Evolutionary conservation across 768 basidiomycete genomes (phyloP), one percentile per base, ranked within the genome.

Genomic region (Podaxis carcinomalis): DNA sequence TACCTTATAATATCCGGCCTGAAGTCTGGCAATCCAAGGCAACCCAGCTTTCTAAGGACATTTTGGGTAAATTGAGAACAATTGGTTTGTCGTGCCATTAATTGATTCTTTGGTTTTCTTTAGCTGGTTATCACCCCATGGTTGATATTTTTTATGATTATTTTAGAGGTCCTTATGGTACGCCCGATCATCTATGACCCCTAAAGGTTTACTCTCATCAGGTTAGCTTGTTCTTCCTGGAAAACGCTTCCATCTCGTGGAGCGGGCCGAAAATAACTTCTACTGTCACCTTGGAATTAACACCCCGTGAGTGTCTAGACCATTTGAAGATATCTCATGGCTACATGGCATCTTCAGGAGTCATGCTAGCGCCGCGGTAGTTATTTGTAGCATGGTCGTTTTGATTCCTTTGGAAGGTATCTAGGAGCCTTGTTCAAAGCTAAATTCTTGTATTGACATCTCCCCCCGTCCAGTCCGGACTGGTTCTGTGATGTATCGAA

Each of bases 361-460:
- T n/a, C 27, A 23, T 7, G 56, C 57, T 5, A 52, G 49, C 10
- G 50, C 37, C 4, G 25, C 55, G 27, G 25, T 44, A 2, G 36
- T 57, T 0, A 13, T 36, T 21, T 25, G 13, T n/a, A 6, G 16
- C 13, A 46, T 28, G 40, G 50, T 28, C 19, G 35, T 62, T 36
- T 19, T 57, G 19, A 16, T 62, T 23, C 61, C 61, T 13, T 36
- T 62, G 11, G 61, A 62, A 62, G 28, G 61, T 57, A 32, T 28
- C 40, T 36, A 14, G 59, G 27, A 14, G 9, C 28, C 11, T 19
- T 44, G 5, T 42, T 1, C 11, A 4, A 32, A 35, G 25, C 35
- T 23, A 46, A 19, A 23, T 14, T n/a, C 9, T 11, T 10, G 5
- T 6, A 21, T n/a, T 61, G 10, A 36, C 27, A 5, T 40, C 35